Evolutionary conservation across 352 stramenopile genomes (phyloP).

Genomic region (Pythium aquatile): DNA sequence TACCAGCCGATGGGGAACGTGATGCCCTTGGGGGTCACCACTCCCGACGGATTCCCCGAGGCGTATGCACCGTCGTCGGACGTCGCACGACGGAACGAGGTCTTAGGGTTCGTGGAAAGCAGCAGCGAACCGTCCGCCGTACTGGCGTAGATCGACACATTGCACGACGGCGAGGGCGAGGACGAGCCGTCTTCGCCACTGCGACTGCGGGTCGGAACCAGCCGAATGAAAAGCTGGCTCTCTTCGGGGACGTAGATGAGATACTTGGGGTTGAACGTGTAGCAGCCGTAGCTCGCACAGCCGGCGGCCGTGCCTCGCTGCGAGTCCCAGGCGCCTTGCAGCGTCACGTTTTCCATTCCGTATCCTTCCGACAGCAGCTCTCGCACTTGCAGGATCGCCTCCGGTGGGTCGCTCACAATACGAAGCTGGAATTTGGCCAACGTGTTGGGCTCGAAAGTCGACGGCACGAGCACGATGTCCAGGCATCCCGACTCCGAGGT

Average conservation of each 20-base stretch:
- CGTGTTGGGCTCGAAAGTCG: slow-evolving; percentile 57
- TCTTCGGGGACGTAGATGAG: slow-evolving; percentile 57
- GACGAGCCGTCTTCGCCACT: slow-evolving; percentile 16
- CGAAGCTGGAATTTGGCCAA: slow-evolving; percentile 50
- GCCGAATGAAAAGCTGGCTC: slow-evolving; percentile 52
- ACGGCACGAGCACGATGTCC: slow-evolving; percentile 72
- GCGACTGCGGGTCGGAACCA: slow-evolving; percentile 36
- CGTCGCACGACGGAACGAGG: slow-evolving; percentile 47
- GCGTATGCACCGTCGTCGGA: slow-evolving; percentile 62
- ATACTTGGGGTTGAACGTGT: slow-evolving; percentile 82
- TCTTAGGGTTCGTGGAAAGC: slow-evolving; percentile 60
- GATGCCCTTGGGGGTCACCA: slow-evolving; percentile 36
- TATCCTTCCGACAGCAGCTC: slow-evolving; percentile 54
- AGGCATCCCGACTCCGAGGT: slow-evolving; percentile 26
- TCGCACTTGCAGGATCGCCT: slow-evolving; percentile 30
- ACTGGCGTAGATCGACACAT: slow-evolving; percentile 72
- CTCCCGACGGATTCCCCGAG: slow-evolving; percentile 49
- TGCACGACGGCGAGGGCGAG: slow-evolving; percentile 43
- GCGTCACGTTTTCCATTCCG: slow-evolving; percentile 42
- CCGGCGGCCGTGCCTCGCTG: slow-evolving; percentile 58
- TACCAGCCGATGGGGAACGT: slow-evolving; percentile 58
- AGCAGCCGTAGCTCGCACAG: slow-evolving; percentile 79
- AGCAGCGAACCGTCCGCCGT: slow-evolving; percentile 51
- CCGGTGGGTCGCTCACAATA: slow-evolving; percentile 55
- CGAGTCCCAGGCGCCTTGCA: slow-evolving; percentile 52